Percentiles rank a stretch among this genome's conserved stretches.
Evolutionary conservation across 441 rosid species (phyloP).

Genomic region (Cnidoscolus chayamansa): DNA sequence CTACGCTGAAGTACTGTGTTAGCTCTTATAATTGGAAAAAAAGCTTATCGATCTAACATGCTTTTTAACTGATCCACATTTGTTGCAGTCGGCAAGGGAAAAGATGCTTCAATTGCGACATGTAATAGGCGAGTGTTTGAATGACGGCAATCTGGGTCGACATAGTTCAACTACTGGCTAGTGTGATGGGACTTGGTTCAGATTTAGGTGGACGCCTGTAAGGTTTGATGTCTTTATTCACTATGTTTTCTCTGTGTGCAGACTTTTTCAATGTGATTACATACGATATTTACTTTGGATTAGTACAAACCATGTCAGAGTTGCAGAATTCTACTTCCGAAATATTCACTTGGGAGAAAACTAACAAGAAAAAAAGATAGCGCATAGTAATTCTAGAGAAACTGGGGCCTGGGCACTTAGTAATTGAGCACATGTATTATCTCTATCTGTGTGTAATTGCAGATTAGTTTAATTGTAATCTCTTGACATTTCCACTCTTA

Average conservation of each 20-base stretch:
- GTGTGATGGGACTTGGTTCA: neutral
- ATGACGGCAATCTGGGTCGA: constrained; percentile 38
- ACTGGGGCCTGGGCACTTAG: neutral
- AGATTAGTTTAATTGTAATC: neutral
- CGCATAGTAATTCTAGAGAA: neutral
- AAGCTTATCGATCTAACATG: constrained; percentile 10
- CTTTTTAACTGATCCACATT: constrained; percentile 17
- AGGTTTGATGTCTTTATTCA: constrained; percentile 8
- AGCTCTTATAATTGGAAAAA: constrained; percentile 7
- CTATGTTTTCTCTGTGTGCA: neutral
- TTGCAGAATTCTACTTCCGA: neutral
- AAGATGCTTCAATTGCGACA: constrained; percentile 48
- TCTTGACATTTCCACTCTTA: neutral
- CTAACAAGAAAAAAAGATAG: neutral
- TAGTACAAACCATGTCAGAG: neutral
- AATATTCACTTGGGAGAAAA: neutral
- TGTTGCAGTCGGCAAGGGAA: constrained; percentile 48
- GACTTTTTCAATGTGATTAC: neutral
- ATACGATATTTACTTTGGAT: neutral
- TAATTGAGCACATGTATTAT: neutral
- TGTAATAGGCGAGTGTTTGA: constrained; percentile 44
- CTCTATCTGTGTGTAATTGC: neutral
- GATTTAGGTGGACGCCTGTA: neutral
- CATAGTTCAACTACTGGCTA: constrained; percentile 8
- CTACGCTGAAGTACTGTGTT: neutral